Base-by-base conservation (phyloP, 169 alveolate genomes). In the Cryptosporidium canis region DNA sequence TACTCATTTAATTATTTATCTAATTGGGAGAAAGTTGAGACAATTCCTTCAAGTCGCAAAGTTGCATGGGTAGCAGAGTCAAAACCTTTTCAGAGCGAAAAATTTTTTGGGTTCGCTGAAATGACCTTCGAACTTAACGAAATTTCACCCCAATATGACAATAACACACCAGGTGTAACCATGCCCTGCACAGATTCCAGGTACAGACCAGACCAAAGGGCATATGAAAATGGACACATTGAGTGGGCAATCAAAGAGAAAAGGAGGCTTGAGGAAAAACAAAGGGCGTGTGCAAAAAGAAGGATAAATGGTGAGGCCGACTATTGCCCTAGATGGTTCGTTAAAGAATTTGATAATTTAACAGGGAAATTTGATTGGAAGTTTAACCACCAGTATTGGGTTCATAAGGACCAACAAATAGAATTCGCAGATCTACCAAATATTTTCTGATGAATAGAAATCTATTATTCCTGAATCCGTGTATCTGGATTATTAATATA, bases 151-250 rank as follows among this genome's bases (percentile, higher is more conserved):
- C 97, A 96, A 64, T 96, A 96, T 67, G 96, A 93, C 71, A 92
- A 91, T 35, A 39, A 77, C 33, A 77, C 90, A 51, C 97, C 96
- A 12, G 96, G 96, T 2, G 71, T 87, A 16, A 91, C 94, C 16
- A 95, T 97, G 21, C 95, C 94, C 0, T 58, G 64, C 27, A 96
- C 98, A 3, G 98, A 96, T 71, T 93, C 97, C 21, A 87, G 98
- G 48, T 95, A 94, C 71, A 92, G 99, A 68, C 99, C 99, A 8
- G 99, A 98, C 92, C 98, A 96, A 83, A 92, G 99, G 90, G 95
- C 96, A 56, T 95, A 96, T 90, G 99, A 98, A 92, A 91, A 93
- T 71, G 99, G 99, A 12, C 94, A 95, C 33, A 92, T 96, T 51
- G 98, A 97, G 51, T 83, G 90, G 63, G 99, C 99, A 12, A 90